phyloP scores from a whole-genome alignment of 495 filamentous ascomycete genomes.

The Penicillium paradoxum region DNA sequence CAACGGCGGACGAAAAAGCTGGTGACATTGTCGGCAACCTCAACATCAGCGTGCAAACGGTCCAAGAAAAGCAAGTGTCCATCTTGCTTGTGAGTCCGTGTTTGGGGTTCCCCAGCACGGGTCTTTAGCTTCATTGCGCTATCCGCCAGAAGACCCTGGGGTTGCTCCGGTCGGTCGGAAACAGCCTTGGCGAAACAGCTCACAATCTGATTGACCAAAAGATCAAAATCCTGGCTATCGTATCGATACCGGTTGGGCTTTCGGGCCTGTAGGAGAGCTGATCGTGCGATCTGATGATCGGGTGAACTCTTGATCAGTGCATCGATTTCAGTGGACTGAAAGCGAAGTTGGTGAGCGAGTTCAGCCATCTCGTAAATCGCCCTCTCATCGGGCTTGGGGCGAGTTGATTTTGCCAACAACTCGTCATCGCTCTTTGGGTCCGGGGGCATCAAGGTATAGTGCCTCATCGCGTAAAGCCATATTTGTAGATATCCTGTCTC shows the following conservation, averaged over 20 bases:
- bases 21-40: constrained; percentile 17
- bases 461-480: constrained; percentile 24
- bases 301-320: constrained; percentile 19
- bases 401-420: constrained; percentile 16
- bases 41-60: constrained; percentile 17
- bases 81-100: constrained; percentile 18
- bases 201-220: constrained; percentile 19
- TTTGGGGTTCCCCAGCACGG: constrained; percentile 18
- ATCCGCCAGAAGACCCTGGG: constrained; percentile 5
- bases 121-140: constrained; percentile 9
- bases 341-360: constrained; percentile 25
- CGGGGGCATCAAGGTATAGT: constrained; percentile 23
- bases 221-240: constrained; percentile 14
- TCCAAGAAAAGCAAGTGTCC: constrained; percentile 24
- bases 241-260: constrained; percentile 28
- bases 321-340: constrained; percentile 20
- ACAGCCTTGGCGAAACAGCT: constrained; percentile 14
- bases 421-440: constrained; percentile 19
- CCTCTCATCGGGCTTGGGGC: constrained; percentile 21
- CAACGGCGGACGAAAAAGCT: constrained; percentile 28
- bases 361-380: constrained; percentile 26
- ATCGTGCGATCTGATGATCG: constrained; percentile 28
- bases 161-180: constrained; percentile 6
- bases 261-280: constrained; percentile 27
- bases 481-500: constrained; percentile 23